A percentile compares a stretch with the other conserved stretches of the same genome.
These are phyloP conservation scores for Sapria himalayana DNA, from an alignment of 345 rosid species.

Conservation along the genomic window DNA sequence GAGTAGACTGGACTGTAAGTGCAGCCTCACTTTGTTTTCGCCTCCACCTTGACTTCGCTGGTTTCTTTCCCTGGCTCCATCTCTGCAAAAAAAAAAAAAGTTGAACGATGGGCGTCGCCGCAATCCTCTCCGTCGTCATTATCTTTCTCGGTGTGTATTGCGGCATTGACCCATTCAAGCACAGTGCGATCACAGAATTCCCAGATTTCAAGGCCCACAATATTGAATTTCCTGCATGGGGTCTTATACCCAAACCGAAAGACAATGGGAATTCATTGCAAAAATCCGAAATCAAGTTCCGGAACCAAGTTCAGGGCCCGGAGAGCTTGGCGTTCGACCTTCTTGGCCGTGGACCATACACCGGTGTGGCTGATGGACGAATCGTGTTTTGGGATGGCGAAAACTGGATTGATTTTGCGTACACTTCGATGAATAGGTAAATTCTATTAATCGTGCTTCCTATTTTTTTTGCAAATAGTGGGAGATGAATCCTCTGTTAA, in stretches of 20 bases:
- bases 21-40: too few species aligned
- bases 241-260: constrained; percentile 21
- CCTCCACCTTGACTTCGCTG: too few species aligned
- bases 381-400: constrained; percentile 57
- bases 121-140: constrained; percentile 17
- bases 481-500: too few species aligned
- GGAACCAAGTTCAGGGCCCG: constrained; percentile 70
- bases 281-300: constrained; percentile 52
- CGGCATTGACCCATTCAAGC: constrained; percentile 57
- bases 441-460: neutral
- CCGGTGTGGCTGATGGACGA: constrained; percentile 87
- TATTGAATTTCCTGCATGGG: constrained; percentile 29
- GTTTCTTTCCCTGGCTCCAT: neutral
- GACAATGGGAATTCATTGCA: constrained; percentile 43
- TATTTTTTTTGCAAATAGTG: too few species aligned
- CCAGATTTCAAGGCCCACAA: constrained; percentile 34
- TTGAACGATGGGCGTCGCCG: constrained; percentile 11
- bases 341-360: constrained; percentile 77
- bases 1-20: too few species aligned
- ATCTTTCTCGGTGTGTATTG: constrained; percentile 55
- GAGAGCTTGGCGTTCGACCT: constrained; percentile 84
- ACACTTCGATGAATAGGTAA: constrained; percentile 54
- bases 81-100: too few species aligned
- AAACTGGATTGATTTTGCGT: constrained; percentile 59
- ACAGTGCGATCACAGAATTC: constrained; percentile 44